Evolutionary conservation across 2,329 filamentous ascomycete genomes (phyloP).

Genomic region (Verticillium zaregamsianum): DNA sequence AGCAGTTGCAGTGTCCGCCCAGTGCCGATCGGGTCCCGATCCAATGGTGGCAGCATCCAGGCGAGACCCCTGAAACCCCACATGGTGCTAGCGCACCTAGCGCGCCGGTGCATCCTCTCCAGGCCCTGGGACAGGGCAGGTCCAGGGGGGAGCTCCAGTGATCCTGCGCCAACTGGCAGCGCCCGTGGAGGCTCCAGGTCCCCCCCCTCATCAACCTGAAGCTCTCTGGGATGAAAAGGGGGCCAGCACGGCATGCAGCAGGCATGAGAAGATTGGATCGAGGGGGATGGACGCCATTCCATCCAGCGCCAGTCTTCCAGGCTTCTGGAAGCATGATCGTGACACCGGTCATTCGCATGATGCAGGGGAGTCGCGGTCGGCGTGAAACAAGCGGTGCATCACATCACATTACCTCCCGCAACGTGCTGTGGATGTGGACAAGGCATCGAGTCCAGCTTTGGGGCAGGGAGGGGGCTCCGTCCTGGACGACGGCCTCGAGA

Average conservation of each 20-base stretch:
- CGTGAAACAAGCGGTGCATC: slow-evolving; percentile 3
- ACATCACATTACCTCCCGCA: background rate
- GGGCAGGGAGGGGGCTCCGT: background rate
- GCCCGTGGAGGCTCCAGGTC: too few species aligned
- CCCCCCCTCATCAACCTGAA: slow-evolving; percentile 2
- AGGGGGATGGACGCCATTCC: background rate
- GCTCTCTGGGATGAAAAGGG: slow-evolving; percentile 2
- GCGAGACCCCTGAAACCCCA: background rate
- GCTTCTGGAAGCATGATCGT: background rate
- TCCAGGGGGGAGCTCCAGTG: background rate
- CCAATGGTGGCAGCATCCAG: background rate
- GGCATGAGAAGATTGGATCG: background rate
- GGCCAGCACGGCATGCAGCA: background rate
- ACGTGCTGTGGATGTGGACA: background rate
- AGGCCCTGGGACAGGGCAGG: background rate
- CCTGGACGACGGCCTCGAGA: background rate
- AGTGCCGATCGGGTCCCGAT: background rate
- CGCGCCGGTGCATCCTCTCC: background rate
- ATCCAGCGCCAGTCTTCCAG: background rate
- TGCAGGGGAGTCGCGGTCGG: background rate
- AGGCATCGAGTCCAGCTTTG: background rate
- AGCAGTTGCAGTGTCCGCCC: background rate
- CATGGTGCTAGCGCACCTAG: background rate
- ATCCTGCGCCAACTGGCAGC: too few species aligned
- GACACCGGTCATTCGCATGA: background rate